Evolutionary conservation across 345 rosid genomes (phyloP).

Genomic region (Eutrema yunnanense): DNA sequence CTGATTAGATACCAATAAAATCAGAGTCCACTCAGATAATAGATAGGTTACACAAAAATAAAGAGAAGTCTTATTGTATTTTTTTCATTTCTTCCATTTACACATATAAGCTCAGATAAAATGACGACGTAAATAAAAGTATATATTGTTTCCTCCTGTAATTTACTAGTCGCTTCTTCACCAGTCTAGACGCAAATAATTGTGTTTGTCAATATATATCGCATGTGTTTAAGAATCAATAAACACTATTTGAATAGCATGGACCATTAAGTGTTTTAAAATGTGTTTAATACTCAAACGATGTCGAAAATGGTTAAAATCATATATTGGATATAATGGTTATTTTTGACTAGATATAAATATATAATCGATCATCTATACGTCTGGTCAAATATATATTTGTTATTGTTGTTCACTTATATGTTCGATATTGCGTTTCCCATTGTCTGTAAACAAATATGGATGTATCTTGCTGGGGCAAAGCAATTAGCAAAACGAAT

Average conservation of each 20-base stretch:
- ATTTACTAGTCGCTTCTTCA: constrained; percentile 8
- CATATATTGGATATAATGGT: background rate
- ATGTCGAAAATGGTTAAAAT: constrained; percentile 1
- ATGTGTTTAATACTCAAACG: constrained; percentile 20
- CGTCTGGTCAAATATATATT: background rate
- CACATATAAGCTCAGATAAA: background rate
- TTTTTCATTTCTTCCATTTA: background rate
- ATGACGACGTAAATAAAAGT: background rate
- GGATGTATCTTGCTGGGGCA: constrained; percentile 14
- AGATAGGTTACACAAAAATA: background rate
- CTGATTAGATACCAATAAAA: constrained; percentile 33
- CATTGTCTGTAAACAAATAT: constrained; percentile 22
- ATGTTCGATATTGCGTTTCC: constrained; percentile 10
- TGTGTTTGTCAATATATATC: background rate
- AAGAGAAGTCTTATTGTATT: background rate
- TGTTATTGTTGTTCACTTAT: background rate
- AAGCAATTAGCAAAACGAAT: constrained; percentile 16
- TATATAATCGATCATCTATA: background rate
- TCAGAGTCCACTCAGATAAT: constrained; percentile 18
- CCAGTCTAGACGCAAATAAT: constrained; percentile 13
- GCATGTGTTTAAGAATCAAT: constrained; percentile 8
- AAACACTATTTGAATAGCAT: background rate
- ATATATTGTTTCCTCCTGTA: background rate
- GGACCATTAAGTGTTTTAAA: constrained; percentile 12
- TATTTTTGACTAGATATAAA: background rate